Conservation (phyloP, 106 monocot genomes). For the Acanthochlamys bracteata region DNA sequence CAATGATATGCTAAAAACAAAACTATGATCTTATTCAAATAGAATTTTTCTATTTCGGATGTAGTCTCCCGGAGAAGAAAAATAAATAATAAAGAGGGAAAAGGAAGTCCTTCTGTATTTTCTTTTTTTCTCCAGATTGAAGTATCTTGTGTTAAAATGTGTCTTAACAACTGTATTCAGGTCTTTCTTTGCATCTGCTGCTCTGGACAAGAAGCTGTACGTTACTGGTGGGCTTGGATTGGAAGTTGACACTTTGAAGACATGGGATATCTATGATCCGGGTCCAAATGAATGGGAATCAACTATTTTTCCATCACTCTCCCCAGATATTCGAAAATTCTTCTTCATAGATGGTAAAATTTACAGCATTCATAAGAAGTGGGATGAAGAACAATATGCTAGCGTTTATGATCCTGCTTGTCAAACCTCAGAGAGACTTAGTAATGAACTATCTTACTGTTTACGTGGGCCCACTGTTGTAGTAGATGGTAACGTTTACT, state of each 20-base stretch:
- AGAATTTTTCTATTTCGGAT: no score
- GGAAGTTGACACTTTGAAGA: slow-evolving; percentile 8
- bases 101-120: neutral
- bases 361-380: slow-evolving; percentile 33
- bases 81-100: no score
- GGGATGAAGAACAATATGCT: slow-evolving; percentile 13
- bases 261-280: slow-evolving; percentile 51
- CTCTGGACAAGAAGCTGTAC: slow-evolving; percentile 33
- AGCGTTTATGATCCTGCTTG: slow-evolving; percentile 31
- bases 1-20: no score
- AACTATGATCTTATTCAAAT: no score
- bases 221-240: slow-evolving; percentile 24
- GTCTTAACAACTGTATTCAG: slow-evolving; percentile 19
- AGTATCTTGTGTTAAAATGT: no score
- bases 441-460: slow-evolving; percentile 26
- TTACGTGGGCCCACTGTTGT: slow-evolving; percentile 34
- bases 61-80: no score
- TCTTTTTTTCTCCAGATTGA: no score
- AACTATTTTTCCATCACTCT: slow-evolving; percentile 10
- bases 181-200: slow-evolving; percentile 52
- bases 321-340: slow-evolving; percentile 24
- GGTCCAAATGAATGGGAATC: slow-evolving; percentile 38
- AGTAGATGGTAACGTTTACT: slow-evolving; percentile 36
- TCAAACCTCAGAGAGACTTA: slow-evolving; percentile 16
- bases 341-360: slow-evolving; percentile 30